Conservation (phyloP, 75 land plant genomes). For the Ceratopteris richardii region DNA sequence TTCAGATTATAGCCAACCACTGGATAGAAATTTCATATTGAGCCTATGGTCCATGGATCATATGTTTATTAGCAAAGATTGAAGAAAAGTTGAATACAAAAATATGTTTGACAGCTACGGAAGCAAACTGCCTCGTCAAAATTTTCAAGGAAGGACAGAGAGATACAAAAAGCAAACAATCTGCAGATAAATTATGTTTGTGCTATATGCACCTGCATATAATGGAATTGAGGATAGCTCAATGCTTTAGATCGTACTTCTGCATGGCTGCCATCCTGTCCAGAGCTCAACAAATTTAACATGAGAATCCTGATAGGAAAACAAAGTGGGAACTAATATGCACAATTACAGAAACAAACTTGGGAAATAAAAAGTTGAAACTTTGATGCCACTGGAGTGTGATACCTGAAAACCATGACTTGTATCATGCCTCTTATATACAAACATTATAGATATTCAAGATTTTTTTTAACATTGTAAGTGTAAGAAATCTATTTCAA, state of each 20-base stretch:
- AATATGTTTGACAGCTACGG: too few relatives aligned
- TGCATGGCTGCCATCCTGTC: constrained; percentile 77
- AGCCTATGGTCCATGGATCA: too few relatives aligned
- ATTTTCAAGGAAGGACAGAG: too few relatives aligned
- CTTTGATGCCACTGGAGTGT: constrained; percentile 57
- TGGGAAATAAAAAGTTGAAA: constrained; percentile 93
- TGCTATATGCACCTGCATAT: constrained; percentile 84
- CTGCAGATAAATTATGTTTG: too few relatives aligned
- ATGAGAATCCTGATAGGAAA: not conserved
- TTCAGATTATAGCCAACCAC: too few relatives aligned
- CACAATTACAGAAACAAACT: constrained; percentile 47
- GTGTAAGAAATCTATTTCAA: not conserved
- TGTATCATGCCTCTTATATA: constrained; percentile 3
- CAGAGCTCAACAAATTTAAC: constrained; percentile 5
- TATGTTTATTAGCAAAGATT: not conserved
- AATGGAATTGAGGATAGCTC: constrained; percentile 62
- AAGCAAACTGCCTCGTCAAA: too few relatives aligned
- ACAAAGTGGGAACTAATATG: too few relatives aligned
- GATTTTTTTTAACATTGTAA: constrained; percentile 1
- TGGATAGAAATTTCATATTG: too few relatives aligned
- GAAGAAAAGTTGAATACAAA: not conserved
- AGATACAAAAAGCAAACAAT: too few relatives aligned
- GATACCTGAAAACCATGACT: constrained; percentile 51
- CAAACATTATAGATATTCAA: not conserved
- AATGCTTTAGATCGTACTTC: constrained; percentile 56